Base-by-base conservation (phyloP, 2,329 filamentous ascomycete genomes). In the Coniella vitis region DNA sequence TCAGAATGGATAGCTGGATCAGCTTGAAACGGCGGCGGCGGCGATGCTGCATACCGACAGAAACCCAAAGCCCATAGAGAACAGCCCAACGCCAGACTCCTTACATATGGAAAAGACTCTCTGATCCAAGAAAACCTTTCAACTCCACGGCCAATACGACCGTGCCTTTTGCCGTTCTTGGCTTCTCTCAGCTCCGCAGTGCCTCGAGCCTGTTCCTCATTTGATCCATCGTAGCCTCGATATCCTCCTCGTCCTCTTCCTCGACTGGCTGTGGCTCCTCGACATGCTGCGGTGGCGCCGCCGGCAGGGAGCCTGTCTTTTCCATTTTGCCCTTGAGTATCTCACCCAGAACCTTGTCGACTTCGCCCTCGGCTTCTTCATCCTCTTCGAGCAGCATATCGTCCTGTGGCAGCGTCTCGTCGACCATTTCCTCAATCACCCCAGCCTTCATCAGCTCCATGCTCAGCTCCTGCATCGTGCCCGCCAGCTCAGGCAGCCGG, bases 381-480 rank as follows among this genome's bases (percentile, higher is more conserved):
- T 90, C 87, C 51, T 82, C 75, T 54, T 88, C 81, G 50, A 87
- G 79, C 46, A 80, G 73, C 57, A 88, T 72, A 45, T 84, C 69
- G 49, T 90, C 84, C 56, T 84, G 78, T n/a, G 90, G 88, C 56
- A 97, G 71, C 38, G 77, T 83, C 64, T 97, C 91, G 41, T 84
- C 87, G 4, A 95, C 83, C 87, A 97, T 96, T 72, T 98, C 93
- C 73, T 97, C 91, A 53, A 97, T 95, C 56, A 98, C 91, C 14
- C 91, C 93, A 2, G 93, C 91, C 71, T 90, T 94, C 66, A 95
- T 86, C 57, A 97, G 70, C 74, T 97, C 93, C 50, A 84, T 76
- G 60, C 84, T 86, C 43, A 97, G 72, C 65, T 95, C 88, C 55
- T 83, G 76, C 91, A 97, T 97, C 8, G 90, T 96, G 13, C 79